Conservation (phyloP, 2,329 filamentous ascomycete genomes). For the Cladosporium sp. region DNA sequence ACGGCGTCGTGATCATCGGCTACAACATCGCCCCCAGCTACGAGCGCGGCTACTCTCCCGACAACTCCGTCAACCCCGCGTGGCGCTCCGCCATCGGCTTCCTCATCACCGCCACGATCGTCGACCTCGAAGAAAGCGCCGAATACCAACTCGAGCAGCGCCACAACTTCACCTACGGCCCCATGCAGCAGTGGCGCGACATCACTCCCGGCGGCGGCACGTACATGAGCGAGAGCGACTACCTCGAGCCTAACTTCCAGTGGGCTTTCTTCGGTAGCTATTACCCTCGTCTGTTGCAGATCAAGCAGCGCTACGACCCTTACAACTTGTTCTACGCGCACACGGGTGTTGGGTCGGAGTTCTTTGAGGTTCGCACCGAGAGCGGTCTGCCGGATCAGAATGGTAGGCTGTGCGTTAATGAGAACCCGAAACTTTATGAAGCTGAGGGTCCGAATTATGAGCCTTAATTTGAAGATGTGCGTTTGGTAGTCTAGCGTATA, state of each 20-base stretch:
- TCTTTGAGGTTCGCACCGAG: constrained; percentile 8
- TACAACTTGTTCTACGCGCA: constrained; percentile 22
- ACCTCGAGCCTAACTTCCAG: constrained; percentile 27
- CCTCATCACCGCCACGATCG: constrained; percentile 9
- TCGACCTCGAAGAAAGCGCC: neutral
- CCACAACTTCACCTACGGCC: constrained; percentile 7
- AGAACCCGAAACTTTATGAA: neutral
- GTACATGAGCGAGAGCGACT: constrained; percentile 45
- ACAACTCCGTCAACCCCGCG: constrained; percentile 15
- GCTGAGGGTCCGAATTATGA: constrained; percentile 2
- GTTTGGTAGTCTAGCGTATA: too few species aligned
- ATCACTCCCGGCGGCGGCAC: constrained; percentile 39
- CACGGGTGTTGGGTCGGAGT: constrained; percentile 12
- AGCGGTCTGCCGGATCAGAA: constrained; percentile 5
- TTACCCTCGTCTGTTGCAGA: constrained; percentile 24
- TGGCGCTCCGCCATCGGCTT: constrained; percentile 12
- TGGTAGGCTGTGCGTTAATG: constrained; percentile 1
- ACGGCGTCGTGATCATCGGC: constrained; percentile 11
- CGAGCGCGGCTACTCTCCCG: neutral
- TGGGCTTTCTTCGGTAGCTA: constrained; percentile 29
- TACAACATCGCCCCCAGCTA: constrained; percentile 14
- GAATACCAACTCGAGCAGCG: neutral
- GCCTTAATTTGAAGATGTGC: neutral
- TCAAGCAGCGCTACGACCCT: constrained; percentile 31
- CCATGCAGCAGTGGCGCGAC: constrained; percentile 24